Evolutionary conservation across 768 basidiomycete species (phyloP).

Genomic region (Boletus sp.): DNA sequence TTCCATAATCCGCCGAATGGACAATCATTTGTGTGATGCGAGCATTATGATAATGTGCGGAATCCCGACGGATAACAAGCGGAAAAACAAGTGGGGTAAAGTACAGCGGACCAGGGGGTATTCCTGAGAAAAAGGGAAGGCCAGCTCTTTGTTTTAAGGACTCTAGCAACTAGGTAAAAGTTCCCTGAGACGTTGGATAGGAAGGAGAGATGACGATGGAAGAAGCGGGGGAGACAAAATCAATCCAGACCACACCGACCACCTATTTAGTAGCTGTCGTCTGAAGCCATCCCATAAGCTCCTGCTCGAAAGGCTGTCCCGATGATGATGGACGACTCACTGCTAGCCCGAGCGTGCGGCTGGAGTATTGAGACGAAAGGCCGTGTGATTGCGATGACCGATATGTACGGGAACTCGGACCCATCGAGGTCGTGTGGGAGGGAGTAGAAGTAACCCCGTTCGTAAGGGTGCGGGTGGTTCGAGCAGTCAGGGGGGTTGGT

Average conservation of each 20-base stretch:
- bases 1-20: constrained; percentile 11
- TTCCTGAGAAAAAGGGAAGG: constrained; percentile 29
- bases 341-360: constrained; percentile 68
- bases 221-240: constrained; percentile 1
- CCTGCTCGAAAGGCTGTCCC: constrained; percentile 33
- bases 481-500: constrained; percentile 82
- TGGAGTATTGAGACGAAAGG: constrained; percentile 71
- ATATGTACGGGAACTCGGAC: constrained; percentile 62
- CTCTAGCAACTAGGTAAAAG: constrained; percentile 27
- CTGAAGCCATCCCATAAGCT: constrained; percentile 38
- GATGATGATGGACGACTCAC: constrained; percentile 47
- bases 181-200: constrained; percentile 15
- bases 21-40: constrained; percentile 32
- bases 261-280: constrained; percentile 33
- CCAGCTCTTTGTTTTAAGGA: constrained; percentile 34
- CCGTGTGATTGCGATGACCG: constrained; percentile 66
- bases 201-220: constrained; percentile 2
- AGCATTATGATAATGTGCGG: constrained; percentile 37
- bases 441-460: constrained; percentile 59
- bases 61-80: constrained; percentile 37
- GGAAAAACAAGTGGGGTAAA: constrained; percentile 36
- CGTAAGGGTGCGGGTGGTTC: constrained; percentile 53
- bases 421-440: constrained; percentile 52
- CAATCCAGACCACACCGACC: constrained; percentile 12
- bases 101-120: constrained; percentile 43